These are phyloP conservation scores for Cryptococcus sp. DNA, from an alignment of 1,284 basidiomycete species.

Conservation along the genomic window DNA sequence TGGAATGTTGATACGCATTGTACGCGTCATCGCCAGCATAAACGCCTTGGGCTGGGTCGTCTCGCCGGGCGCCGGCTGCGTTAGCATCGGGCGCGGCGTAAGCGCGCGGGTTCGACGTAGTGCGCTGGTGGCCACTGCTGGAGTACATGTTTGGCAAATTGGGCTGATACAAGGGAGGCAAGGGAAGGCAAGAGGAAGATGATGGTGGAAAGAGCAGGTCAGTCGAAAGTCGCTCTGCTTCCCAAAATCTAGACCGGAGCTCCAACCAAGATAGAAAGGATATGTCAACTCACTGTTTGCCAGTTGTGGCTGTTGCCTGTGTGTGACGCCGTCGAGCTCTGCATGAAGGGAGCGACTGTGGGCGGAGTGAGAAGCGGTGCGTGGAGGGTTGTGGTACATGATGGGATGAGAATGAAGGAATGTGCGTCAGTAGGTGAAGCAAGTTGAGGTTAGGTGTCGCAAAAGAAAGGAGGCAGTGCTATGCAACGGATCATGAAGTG, in stretches of 20 bases:
- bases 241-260: neutral
- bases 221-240: neutral
- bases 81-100: conserved; percentile 25
- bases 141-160: conserved; percentile 27
- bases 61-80: conserved; percentile 13
- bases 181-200: neutral
- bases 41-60: conserved; percentile 20
- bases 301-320: conserved; percentile 29
- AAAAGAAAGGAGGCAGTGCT: neutral
- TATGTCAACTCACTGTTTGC: conserved; percentile 20
- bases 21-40: conserved; percentile 25
- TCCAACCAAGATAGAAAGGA: neutral
- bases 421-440: neutral
- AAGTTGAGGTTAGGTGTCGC: neutral
- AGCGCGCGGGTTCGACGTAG: conserved; percentile 35
- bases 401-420: neutral
- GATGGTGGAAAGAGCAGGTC: neutral
- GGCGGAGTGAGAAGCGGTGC: neutral
- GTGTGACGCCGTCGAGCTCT: conserved; percentile 26
- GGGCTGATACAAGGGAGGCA: conserved; percentile 1
- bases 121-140: conserved; percentile 32
- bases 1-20: conserved; percentile 10
- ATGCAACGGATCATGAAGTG: neutral
- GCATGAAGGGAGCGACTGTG: conserved; percentile 22
- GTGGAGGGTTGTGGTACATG: neutral